Percentiles rank a stretch among this genome's conserved stretches.
Evolutionary conservation across 1,139 yeast species (phyloP).

Genomic region (Geotrichum klebahnii): DNA sequence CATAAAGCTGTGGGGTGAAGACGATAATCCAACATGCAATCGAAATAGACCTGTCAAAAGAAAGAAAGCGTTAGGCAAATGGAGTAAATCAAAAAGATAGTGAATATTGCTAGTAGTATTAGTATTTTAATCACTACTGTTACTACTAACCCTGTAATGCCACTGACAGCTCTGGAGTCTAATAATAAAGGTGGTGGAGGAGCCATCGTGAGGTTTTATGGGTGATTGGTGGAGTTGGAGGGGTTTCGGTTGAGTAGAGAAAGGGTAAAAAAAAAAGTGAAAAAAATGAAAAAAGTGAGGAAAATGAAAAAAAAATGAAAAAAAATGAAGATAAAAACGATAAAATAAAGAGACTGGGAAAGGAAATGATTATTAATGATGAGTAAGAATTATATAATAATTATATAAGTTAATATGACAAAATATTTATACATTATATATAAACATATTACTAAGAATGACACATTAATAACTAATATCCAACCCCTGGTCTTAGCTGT

Average conservation of each 20-base stretch:
- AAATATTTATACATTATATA: no score
- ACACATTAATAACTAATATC: no score
- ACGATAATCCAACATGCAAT: conserved; percentile 97
- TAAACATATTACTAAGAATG: no score
- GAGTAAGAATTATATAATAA: neutral
- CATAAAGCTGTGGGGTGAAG: conserved; percentile 94
- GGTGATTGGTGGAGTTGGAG: no score
- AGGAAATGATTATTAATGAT: neutral
- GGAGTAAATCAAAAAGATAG: conserved; percentile 4
- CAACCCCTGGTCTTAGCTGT: no score
- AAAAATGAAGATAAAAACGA: neutral
- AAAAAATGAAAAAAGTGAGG: neutral
- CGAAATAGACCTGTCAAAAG: conserved; percentile 60
- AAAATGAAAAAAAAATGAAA: neutral
- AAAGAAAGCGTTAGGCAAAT: neutral
- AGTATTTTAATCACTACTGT: neutral
- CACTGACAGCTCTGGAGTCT: conserved; percentile 77
- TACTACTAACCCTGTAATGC: conserved; percentile 60
- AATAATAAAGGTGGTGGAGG: conserved; percentile 49
- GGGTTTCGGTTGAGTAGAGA: no score
- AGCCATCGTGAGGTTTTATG: conserved; percentile 34
- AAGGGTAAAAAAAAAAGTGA: no score
- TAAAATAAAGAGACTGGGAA: neutral
- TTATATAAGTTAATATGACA: neutral
- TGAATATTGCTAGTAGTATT: neutral